Percentiles rank a stretch among this genome's conserved stretches.
phyloP scores from a whole-genome alignment of 768 basidiomycete species.

The Jaapia argillacea region DNA sequence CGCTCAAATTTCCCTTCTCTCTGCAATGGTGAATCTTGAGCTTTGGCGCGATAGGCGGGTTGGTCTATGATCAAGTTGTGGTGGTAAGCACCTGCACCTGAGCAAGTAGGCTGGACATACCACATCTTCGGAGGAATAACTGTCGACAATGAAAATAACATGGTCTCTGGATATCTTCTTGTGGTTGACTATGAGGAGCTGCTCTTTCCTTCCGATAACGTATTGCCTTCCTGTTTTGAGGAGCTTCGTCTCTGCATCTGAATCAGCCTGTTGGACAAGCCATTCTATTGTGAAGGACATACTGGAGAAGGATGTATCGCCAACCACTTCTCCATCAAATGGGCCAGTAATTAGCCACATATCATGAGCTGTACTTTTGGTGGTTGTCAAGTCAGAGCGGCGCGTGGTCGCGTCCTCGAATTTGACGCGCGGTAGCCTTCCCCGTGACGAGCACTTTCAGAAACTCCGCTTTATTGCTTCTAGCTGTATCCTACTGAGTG shows the following conservation, averaged over 20 bases:
- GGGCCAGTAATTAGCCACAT: constrained; percentile 53
- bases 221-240: constrained; percentile 52
- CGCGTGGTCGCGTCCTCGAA: too few relatives aligned
- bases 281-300: constrained; percentile 9
- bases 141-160: constrained; percentile 45
- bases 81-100: not conserved
- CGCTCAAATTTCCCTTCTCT: constrained; percentile 30
- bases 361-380: too few relatives aligned
- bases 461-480: too few relatives aligned
- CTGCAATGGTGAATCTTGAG: constrained; percentile 38
- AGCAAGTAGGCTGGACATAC: constrained; percentile 30
- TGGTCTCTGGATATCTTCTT: constrained; percentile 60
- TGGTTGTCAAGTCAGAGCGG: too few relatives aligned
- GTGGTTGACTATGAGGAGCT: constrained; percentile 38
- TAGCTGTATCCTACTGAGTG: too few relatives aligned
- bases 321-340: constrained; percentile 33
- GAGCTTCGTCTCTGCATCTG: constrained; percentile 37
- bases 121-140: constrained; percentile 39
- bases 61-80: constrained; percentile 26
- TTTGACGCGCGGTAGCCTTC: too few relatives aligned
- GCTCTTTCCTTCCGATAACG: constrained; percentile 45
- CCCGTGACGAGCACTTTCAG: too few relatives aligned
- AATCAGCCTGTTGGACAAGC: constrained; percentile 3
- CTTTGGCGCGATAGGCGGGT: constrained; percentile 38
- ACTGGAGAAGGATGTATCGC: constrained; percentile 31